Conservation (phyloP, 495 filamentous ascomycete species). For the Aspergillus nidulans region DNA sequence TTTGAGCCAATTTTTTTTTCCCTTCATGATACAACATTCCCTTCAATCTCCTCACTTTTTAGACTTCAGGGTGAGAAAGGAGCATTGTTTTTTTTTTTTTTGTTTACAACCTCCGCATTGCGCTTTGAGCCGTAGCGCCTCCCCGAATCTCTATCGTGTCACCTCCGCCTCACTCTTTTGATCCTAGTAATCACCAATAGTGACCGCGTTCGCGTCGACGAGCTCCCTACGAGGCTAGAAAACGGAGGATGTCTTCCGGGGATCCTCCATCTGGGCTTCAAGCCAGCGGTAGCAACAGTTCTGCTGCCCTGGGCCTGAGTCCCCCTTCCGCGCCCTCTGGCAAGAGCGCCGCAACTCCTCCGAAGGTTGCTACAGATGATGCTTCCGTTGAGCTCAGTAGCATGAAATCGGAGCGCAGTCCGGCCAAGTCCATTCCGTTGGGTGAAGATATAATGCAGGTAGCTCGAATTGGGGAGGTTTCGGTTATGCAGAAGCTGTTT, state of each 20-base stretch:
- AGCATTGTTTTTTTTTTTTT: neutral
- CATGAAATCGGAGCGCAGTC: conserved; percentile 45
- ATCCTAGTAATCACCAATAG: neutral
- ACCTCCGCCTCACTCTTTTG: neutral
- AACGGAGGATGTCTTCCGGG: conserved; percentile 26
- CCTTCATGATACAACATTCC: neutral
- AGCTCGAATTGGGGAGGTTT: conserved; percentile 80
- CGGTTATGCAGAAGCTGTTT: conserved; percentile 82
- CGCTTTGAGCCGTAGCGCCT: neutral
- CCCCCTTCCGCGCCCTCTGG: conserved; percentile 38
- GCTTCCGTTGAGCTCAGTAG: conserved; percentile 66
- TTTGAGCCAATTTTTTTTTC: neutral
- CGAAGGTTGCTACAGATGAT: conserved; percentile 49
- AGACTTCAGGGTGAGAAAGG: neutral
- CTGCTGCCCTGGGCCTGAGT: conserved; percentile 22
- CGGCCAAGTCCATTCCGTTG: conserved; percentile 46
- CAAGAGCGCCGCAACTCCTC: conserved; percentile 54
- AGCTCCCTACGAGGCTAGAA: neutral
- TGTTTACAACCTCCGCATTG: conserved; percentile 13
- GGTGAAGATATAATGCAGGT: conserved; percentile 95
- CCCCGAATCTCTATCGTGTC: conserved; percentile 11
- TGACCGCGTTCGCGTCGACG: neutral
- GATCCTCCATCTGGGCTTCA: conserved; percentile 24
- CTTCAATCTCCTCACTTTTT: neutral
- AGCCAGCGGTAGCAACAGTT: conserved; percentile 21